Evolutionary conservation across 2,329 filamentous ascomycete genomes (phyloP).

Genomic region (Colletotrichum karsti): DNA sequence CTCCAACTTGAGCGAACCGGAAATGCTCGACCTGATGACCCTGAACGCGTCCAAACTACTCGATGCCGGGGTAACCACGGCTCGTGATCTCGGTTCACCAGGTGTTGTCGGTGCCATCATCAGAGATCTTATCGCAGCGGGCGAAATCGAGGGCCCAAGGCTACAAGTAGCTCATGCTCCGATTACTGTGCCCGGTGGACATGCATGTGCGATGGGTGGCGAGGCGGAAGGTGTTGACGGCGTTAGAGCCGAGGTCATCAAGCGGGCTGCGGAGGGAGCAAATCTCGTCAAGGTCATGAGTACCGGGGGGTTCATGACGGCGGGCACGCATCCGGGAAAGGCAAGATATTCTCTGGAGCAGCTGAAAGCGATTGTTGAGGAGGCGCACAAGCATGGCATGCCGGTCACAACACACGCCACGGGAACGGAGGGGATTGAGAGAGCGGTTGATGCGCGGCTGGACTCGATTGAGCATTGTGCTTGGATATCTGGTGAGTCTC

Average conservation of each 20-base stretch:
- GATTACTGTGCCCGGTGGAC: not conserved
- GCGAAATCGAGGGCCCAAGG: rapidly evolving
- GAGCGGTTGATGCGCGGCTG: not conserved
- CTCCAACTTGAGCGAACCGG: rapidly evolving
- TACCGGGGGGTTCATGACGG: not conserved
- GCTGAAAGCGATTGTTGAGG: not conserved
- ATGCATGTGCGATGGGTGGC: not conserved
- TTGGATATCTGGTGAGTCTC: too few relatives aligned
- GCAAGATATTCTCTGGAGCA: not conserved
- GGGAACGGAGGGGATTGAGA: not conserved
- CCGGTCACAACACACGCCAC: not conserved
- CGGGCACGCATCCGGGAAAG: not conserved
- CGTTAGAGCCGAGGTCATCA: not conserved
- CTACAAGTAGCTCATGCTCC: not conserved
- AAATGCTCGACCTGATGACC: not conserved
- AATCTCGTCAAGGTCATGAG: not conserved
- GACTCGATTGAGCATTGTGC: not conserved
- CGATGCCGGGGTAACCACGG: not conserved
- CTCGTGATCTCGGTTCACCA: not conserved
- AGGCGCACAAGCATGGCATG: not conserved
- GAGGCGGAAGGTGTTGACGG: not conserved
- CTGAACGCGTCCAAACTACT: not conserved
- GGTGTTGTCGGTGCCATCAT: not conserved
- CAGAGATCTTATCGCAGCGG: not conserved
- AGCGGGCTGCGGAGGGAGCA: not conserved